Percentiles rank a stretch among this genome's conserved stretches.
phyloP scores from a whole-genome alignment of 73 alveolate genomes.

The Paramecium tetraurelia region DNA sequence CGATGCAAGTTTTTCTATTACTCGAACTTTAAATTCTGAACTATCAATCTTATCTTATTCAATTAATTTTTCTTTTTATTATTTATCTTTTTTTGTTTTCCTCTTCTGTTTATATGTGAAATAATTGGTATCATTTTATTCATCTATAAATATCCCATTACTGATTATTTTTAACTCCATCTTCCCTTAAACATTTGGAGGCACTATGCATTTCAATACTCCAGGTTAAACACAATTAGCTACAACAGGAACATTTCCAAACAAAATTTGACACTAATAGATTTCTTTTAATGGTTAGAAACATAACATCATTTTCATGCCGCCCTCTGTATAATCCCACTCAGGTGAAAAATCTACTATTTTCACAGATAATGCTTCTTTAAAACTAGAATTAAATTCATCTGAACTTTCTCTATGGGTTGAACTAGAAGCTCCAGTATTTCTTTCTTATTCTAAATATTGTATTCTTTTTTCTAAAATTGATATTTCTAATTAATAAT shows the following conservation, averaged over 20 bases:
- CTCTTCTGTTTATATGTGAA: not conserved
- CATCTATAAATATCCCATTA: not conserved
- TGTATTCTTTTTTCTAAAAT: not conserved
- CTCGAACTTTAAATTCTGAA: slow-evolving; percentile 13
- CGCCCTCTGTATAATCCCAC: slow-evolving; percentile 26
- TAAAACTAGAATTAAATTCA: not conserved
- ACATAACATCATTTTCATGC: slow-evolving; percentile 23
- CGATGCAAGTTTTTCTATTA: slow-evolving; percentile 7
- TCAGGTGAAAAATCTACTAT: slow-evolving; percentile 36
- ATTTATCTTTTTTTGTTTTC: not conserved
- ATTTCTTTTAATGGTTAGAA: slow-evolving; percentile 15
- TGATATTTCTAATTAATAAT: not conserved
- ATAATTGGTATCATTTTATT: not conserved
- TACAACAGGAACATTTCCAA: not conserved
- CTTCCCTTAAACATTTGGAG: not conserved
- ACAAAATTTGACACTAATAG: not conserved
- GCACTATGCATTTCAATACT: not conserved
- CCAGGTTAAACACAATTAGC: slow-evolving; percentile 33
- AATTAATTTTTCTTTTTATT: not conserved
- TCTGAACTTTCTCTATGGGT: slow-evolving; percentile 23
- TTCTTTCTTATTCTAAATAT: slow-evolving; percentile 32
- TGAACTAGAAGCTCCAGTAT: slow-evolving; percentile 17
- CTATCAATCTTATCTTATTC: not conserved
- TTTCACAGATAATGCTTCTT: not conserved
- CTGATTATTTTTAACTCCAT: not conserved